Base-by-base conservation (phyloP, 768 basidiomycete genomes). In the Xerocomellus dryophilus region DNA sequence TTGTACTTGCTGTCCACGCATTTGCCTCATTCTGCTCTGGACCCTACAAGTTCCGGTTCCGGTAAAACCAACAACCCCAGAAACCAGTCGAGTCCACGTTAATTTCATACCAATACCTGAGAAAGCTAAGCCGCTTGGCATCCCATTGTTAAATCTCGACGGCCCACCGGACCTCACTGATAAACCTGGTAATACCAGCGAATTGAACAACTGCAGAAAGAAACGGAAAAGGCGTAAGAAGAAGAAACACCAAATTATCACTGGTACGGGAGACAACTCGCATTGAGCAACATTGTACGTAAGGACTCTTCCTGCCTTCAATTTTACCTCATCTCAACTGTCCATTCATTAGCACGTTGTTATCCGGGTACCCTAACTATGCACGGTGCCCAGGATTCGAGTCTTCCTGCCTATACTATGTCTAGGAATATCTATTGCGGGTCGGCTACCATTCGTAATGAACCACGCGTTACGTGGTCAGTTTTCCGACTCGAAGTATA, bases 91-190 rank as follows among this genome's bases (percentile, higher is more conserved):
- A 45, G 18, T 43, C 14, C 56, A 56, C 23, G 21, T 34, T 34
- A 23, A 51, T 44, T 48, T 49, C 32, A 43, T 49, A 36, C 17
- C 29, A 8, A 21, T 47, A 34, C 52, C 56, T 51, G 61, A 59
- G 41, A 57, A 43, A 59, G 52, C 43, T 35, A 56, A 57, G 25
- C 47, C 27, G 34, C 43, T 56, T 44, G 50, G 73, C 46, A 53
- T 72, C 4, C 79, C 82, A 14, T 56, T 87, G 18, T 70, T 88
- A 25, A 86, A 86, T 61, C 73, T 87, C 11, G 70, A 68, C 38
- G 81, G 81, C 2, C 79, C 79, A 23, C 78, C 75, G 47, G 72
- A 67, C 36, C 43, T 45, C 34, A 36, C 17, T 18, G 53, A 53
- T 44, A 43, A 47, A 25, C 32, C 52, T 56, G 69, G 59, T 40